phyloP scores from a whole-genome alignment of 345 rosid species.

The Linum lewisii region DNA sequence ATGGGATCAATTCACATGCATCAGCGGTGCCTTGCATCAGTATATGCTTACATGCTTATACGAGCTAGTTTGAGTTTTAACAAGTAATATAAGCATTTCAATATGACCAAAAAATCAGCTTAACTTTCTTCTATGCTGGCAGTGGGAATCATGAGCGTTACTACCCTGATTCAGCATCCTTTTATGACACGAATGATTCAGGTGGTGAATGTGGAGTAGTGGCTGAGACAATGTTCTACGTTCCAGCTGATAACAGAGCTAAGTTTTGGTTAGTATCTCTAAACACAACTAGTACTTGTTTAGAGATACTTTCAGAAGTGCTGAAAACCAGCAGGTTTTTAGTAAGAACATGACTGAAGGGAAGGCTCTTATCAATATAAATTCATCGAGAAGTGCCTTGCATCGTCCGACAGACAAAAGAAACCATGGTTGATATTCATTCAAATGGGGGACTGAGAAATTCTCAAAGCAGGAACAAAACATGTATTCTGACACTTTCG shows the following conservation, averaged over 20 bases:
- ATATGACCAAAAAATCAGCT: not conserved
- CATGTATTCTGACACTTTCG: too few relatives aligned
- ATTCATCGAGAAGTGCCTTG: constrained; percentile 60
- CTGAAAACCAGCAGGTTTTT: too few relatives aligned
- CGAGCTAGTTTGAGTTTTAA: too few relatives aligned
- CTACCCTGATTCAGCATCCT: constrained; percentile 31
- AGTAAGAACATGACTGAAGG: constrained; percentile 67
- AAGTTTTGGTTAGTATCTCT: not conserved
- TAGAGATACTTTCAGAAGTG: too few relatives aligned
- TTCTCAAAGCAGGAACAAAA: too few relatives aligned
- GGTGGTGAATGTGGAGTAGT: constrained; percentile 66
- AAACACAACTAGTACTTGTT: not conserved
- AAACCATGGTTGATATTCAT: constrained; percentile 80
- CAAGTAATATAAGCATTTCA: not conserved
- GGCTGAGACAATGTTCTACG: constrained; percentile 57
- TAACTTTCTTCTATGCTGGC: not conserved
- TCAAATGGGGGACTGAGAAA: too few relatives aligned
- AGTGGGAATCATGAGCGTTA: constrained; percentile 38
- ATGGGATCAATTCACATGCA: constrained; percentile 39
- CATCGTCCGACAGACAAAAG: constrained; percentile 59
- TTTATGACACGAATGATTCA: constrained; percentile 37
- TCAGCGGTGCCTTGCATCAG: constrained; percentile 32
- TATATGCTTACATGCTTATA: not conserved
- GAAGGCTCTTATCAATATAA: constrained; percentile 58
- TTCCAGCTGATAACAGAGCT: constrained; percentile 54